phyloP scores from a whole-genome alignment of 2,329 filamentous ascomycete species.

The Pseudogymnoascus sp. region DNA sequence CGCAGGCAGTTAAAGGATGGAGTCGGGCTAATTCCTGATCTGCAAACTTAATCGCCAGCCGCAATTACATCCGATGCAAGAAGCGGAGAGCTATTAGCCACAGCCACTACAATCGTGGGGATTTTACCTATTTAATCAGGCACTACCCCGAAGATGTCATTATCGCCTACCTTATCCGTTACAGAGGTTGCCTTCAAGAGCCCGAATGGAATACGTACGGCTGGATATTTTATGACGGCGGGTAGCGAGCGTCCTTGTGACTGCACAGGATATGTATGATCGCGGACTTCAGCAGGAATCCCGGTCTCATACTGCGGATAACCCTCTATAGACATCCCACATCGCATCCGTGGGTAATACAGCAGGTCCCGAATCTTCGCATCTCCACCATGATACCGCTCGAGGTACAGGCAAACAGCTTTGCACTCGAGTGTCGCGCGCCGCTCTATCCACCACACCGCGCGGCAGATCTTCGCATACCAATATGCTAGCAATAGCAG shows the following conservation, averaged over 20 bases:
- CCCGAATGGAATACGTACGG: neutral
- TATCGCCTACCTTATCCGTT: neutral
- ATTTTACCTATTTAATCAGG: neutral
- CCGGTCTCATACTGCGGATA: neutral
- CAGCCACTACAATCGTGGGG: neutral
- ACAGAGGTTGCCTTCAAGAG: neutral
- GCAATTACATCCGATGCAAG: neutral
- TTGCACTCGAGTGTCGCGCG: slow-evolving; percentile 40
- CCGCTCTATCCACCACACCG: slow-evolving; percentile 41
- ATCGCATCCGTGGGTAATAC: slow-evolving; percentile 13
- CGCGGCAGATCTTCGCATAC: slow-evolving; percentile 40
- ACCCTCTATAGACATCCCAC: neutral
- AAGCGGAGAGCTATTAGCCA: neutral
- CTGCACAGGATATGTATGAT: neutral
- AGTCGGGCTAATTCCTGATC: neutral
- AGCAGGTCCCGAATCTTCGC: slow-evolving; percentile 13
- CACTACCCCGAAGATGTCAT: too few species aligned
- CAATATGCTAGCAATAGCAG: slow-evolving; percentile 49
- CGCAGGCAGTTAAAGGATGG: neutral
- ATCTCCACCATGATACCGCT: slow-evolving; percentile 22
- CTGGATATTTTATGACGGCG: neutral
- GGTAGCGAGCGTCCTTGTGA: neutral
- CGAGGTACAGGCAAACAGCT: slow-evolving; percentile 39
- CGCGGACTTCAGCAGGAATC: neutral
- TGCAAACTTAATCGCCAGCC: neutral